phyloP scores from a whole-genome alignment of 805 yeast species.

The Hanseniaspora clermontiae region DNA sequence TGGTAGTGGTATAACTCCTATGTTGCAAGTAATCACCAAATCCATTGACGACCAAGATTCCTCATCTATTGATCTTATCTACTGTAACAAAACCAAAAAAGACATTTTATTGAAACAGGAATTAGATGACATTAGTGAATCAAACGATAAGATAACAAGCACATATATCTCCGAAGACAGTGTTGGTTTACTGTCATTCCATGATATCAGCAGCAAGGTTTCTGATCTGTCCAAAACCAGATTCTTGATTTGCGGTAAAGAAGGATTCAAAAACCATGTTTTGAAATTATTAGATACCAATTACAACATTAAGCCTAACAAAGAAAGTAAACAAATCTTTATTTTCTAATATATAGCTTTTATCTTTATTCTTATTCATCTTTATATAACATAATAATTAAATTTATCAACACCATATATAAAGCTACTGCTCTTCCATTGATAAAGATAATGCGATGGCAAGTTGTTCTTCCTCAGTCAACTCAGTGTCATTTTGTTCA shows the following conservation, averaged over 20 bases:
- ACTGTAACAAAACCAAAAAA: conserved; percentile 63
- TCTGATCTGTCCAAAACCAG: conserved; percentile 31
- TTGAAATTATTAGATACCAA: conserved; percentile 47
- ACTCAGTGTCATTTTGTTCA: neutral
- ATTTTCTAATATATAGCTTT: conserved; percentile 31
- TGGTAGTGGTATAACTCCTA: conserved; percentile 84
- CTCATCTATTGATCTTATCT: conserved; percentile 50
- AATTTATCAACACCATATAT: neutral
- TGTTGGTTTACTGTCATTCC: conserved; percentile 3
- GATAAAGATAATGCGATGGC: conserved; percentile 27
- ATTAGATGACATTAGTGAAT: conserved; percentile 52
- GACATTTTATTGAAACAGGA: conserved; percentile 64
- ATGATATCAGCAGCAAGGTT: neutral
- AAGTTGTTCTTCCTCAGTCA: conserved; percentile 16
- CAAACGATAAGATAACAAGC: conserved; percentile 50
- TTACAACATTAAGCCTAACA: conserved; percentile 33
- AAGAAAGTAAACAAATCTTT: conserved; percentile 44
- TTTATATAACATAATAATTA: neutral
- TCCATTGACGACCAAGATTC: conserved; percentile 52
- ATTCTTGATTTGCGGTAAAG: conserved; percentile 64
- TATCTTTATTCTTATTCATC: no score
- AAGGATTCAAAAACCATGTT: conserved; percentile 49
- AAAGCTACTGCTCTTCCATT: conserved; percentile 21
- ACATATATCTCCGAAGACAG: conserved; percentile 34
- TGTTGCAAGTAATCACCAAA: conserved; percentile 63